These are phyloP conservation scores for Myxozyma kluyveri DNA, from an alignment of 805 yeast genomes.

Conservation along the genomic window DNA sequence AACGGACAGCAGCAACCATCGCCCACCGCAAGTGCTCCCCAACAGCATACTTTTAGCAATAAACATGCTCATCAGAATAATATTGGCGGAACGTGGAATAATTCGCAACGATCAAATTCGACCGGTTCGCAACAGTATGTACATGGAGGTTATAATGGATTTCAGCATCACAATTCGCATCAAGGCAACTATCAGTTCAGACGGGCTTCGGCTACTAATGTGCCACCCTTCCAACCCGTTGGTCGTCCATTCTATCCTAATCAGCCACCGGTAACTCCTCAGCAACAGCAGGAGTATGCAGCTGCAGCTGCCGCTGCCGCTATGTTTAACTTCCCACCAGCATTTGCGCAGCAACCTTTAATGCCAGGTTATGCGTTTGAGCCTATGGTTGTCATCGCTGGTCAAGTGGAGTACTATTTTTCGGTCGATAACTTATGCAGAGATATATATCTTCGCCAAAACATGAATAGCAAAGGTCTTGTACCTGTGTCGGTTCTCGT, in stretches of 20 bases:
- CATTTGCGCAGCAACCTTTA: slow-evolving; percentile 12
- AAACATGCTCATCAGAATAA: slow-evolving; percentile 8
- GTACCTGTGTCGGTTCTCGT: slow-evolving; percentile 62
- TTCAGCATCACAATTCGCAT: slow-evolving; percentile 15
- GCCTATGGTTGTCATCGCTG: slow-evolving; percentile 15
- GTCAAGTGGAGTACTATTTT: slow-evolving; percentile 70
- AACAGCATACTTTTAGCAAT: slow-evolving; percentile 1
- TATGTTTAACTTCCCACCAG: slow-evolving; percentile 17
- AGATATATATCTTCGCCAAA: slow-evolving; percentile 76
- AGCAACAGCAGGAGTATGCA: slow-evolving; percentile 13
- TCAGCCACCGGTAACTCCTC: slow-evolving; percentile 5
- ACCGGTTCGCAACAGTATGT: slow-evolving; percentile 22
- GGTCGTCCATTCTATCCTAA: slow-evolving; percentile 17
- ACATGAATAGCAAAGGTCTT: slow-evolving; percentile 76
- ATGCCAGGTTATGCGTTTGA: slow-evolving; percentile 19
- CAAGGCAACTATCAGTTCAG: slow-evolving; percentile 14
- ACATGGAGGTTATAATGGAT: slow-evolving; percentile 13
- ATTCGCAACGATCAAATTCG: slow-evolving; percentile 23
- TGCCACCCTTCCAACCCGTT: slow-evolving; percentile 19
- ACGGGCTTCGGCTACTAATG: slow-evolving; percentile 23
- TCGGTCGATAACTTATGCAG: slow-evolving; percentile 81
- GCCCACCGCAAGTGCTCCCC: slow-evolving; percentile 3
- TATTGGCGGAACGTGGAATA: slow-evolving; percentile 10
- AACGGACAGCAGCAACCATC: slow-evolving; percentile 14
- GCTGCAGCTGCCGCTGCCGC: slow-evolving; percentile 19